Evolutionary conservation across 805 yeast species (phyloP), one percentile per base, ranked within the genome.

Genomic region (Suhomyces tanzawaensis): DNA sequence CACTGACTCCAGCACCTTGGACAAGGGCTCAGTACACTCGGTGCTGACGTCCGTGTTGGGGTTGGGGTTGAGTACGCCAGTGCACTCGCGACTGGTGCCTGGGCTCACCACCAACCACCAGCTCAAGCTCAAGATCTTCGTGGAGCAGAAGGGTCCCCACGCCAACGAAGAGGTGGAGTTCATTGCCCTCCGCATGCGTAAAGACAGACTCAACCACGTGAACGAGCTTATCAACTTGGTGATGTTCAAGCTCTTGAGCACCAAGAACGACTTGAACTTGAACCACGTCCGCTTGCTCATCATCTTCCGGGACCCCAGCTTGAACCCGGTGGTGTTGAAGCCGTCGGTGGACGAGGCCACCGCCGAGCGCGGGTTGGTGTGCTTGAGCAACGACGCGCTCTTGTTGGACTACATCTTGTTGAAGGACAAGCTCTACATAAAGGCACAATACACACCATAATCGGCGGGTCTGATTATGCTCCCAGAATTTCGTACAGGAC

Each of bases 361-460:
- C 13, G 25, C 12, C 8, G 23, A 39, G n/a, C 19, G 17, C n/a
- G 41, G 34, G 4, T 33, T 34, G 15, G 7, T 24, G 7, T 9
- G 27, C n/a, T 24, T 36, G n/a, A 37, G 32, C 16, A 41, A 39
- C 21, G 39, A 47, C 14, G 49, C 41, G 4, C 37, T 53, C 19
- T 36, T 52, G 19, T 39, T 51, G 46, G 62, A 58, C 34, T 58
- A 58, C 34, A 41, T 59, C 16, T 41, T 39, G 40, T 33, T 41
- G 18, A 52, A 51, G 41, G 45, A 44, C 21, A 52, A 46, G 35
- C 40, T 58, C 9, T 56, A 48, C 32, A 39, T 58, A 16, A 45
- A 41, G 40, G 64, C 58, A 1, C 37, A 39, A 26, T 23, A 13
- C 24, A n/a, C n/a, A n/a, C n/a, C n/a, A n/a, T n/a, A n/a, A n/a